Percentiles rank a stretch among this genome's conserved stretches.
These are phyloP conservation scores for Neurospora cerealis DNA, from an alignment of 495 filamentous ascomycete genomes.

Conservation along the genomic window DNA sequence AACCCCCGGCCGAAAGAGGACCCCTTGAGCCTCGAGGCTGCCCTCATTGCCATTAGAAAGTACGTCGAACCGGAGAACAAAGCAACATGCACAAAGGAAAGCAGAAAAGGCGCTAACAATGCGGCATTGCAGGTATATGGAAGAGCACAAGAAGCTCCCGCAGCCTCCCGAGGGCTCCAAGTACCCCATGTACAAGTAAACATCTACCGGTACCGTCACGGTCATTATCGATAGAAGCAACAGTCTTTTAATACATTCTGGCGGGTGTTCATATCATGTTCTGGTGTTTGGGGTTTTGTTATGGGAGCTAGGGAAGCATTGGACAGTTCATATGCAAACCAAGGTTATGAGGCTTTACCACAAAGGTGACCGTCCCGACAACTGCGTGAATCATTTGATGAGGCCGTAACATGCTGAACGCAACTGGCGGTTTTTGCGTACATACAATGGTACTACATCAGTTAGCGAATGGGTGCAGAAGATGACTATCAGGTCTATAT, in stretches of 20 bases:
- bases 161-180: constrained; percentile 86
- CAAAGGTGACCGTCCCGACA: background rate
- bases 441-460: background rate
- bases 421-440: background rate
- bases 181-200: constrained; percentile 37
- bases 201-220: background rate
- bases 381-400: background rate
- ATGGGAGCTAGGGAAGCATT: background rate
- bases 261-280: background rate
- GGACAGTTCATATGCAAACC: background rate
- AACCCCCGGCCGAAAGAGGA: constrained; percentile 28
- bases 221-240: background rate
- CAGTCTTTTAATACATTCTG: background rate
- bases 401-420: background rate
- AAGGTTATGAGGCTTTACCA: background rate
- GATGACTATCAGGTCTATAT: background rate
- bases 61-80: background rate
- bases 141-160: constrained; percentile 89
- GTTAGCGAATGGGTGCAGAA: background rate
- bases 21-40: constrained; percentile 47
- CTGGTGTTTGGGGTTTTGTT: background rate
- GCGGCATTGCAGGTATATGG: constrained; percentile 65
- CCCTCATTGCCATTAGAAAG: constrained; percentile 20
- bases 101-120: constrained; percentile 11
- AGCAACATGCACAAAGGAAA: background rate